Evolutionary conservation across 345 rosid species (phyloP).

Genomic region (Stellera chamaejasme): DNA sequence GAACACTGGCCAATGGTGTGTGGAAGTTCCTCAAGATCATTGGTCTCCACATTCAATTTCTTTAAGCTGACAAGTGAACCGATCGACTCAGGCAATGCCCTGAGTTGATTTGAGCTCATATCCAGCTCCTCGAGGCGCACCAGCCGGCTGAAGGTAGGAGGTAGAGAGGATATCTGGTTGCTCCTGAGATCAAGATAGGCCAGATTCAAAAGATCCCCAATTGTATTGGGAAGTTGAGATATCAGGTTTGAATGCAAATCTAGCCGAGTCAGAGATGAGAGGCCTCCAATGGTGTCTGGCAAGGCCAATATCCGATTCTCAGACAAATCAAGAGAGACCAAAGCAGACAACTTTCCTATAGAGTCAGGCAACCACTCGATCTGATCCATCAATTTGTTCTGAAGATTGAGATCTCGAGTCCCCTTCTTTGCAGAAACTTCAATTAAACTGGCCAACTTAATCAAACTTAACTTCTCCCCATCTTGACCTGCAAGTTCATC

Average conservation of each 20-base stretch:
- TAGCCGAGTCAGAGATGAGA: constrained; percentile 58
- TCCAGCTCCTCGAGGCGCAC: constrained; percentile 76
- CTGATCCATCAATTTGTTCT: constrained; percentile 73
- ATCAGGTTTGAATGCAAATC: constrained; percentile 84
- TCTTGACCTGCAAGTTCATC: constrained; percentile 44
- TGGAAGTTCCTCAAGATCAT: constrained; percentile 83
- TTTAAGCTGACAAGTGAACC: constrained; percentile 62
- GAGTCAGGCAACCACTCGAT: constrained; percentile 97
- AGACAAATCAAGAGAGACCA: constrained; percentile 67
- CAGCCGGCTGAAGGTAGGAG: constrained; percentile 51
- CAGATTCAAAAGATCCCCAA: constrained; percentile 68
- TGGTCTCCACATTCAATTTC: constrained; percentile 71
- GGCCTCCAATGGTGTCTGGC: constrained; percentile 68
- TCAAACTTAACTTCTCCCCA: constrained; percentile 72
- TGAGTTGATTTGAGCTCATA: constrained; percentile 70
- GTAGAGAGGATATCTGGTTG: constrained; percentile 70
- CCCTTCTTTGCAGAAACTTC: constrained; percentile 85
- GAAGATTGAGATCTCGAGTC: constrained; percentile 71
- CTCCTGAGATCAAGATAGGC: constrained; percentile 63
- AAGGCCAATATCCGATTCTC: constrained; percentile 65
- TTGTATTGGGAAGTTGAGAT: constrained; percentile 56
- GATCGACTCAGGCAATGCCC: constrained; percentile 55
- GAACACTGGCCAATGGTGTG: constrained; percentile 67
- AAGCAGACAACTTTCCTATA: constrained; percentile 67
- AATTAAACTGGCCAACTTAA: constrained; percentile 86